Base-by-base conservation (phyloP, 164 flowering plant species). In the Berberis thunbergii region DNA sequence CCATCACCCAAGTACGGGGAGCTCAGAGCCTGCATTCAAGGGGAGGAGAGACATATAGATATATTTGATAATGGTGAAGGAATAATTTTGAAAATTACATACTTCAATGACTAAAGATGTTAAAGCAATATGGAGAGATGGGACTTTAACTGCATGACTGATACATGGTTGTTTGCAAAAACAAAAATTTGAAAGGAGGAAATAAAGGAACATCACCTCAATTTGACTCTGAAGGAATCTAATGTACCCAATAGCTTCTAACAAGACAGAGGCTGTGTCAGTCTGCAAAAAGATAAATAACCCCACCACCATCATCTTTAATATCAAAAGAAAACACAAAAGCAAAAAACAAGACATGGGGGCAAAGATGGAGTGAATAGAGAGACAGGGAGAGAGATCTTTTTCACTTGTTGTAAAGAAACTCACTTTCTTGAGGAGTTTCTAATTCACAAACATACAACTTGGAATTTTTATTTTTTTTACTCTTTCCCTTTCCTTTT, bases 221-320 rank as follows among this genome's bases (percentile, higher is more conserved):
- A 91, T 83, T 86, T 91, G 97, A 76, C 79, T 75, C 79, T 86
- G 88, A 76, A 91, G 96, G 96, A 91, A 88, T 91, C 89, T 85
- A 71, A 91, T 88, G 78, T 88, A 91, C 61, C 96, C 97, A 81
- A 91, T 85, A 61, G 96, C 91, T 83, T 91, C 97, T 82, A 85
- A 77, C 86, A 91, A 76, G 79, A 91, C 97, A 62, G 97, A 91
- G 63, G 97, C 97, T 13, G 97, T 91, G 87, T 91, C 97, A 81
- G 97, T 91, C 97, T 91, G 91, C 89, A 91, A 83, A 81, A 88
- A 69, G 62, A 54, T 62, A 67, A 61, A 57, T 63, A 62, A 45
- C 63, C 45, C 67, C 54, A 57, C 49, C 3, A 54, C 62, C 67
- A 68, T 69, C 53, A 54, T 68, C 69, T 69, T 70, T 68, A 73